Base-by-base conservation (phyloP, 768 basidiomycete genomes). In the Tricholoma saponaceum region DNA sequence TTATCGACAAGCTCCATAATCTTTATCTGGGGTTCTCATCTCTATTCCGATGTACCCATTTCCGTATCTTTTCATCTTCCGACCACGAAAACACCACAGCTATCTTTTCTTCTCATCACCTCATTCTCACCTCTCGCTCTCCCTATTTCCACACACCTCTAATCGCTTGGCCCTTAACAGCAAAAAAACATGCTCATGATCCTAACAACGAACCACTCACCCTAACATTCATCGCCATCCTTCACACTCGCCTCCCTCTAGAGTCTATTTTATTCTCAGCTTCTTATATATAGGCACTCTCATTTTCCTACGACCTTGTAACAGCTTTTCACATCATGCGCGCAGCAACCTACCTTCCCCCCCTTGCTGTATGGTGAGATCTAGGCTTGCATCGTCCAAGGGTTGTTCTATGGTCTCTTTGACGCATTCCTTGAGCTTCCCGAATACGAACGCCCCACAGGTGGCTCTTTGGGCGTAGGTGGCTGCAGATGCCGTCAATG, bases 261-360 rank as follows among this genome's bases (percentile, higher is more conserved):
- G n/a, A n/a, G n/a, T n/a, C n/a, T 92, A 96, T 68, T 98, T 98
- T 69, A 92, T 92, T 39, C 82, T 98, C 49, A 94, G 94, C 3
- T 98, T 89, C 73, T 85, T 98, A 47, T 98, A 98, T 67, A 92
- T 94, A 4, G 97, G 96, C 43, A 96, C 94, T 4, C 87, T 98
- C 46, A 79, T 88, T 25, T 97, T 86, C 91, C 0, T 97, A 93
- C 72, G 96, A 98, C 74, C 85, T 98, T 63, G 81, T 86, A 44
- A 98, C 95, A 14, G 90, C 91, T 0, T 93, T 98, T 69, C 83
- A 90, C 60, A 92, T 98, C 65, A 84, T 94, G 69, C 85, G 87
- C 37, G 85, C 92, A 0, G 86, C 95, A 1, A 75, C 79, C 9
- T 98, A 95, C 71, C 87, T 98, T 43, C 76, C 80, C 30, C 77